Evolutionary conservation across 108 stramenopile species (phyloP).

Genomic region (Stephanodiscus minutulus): DNA sequence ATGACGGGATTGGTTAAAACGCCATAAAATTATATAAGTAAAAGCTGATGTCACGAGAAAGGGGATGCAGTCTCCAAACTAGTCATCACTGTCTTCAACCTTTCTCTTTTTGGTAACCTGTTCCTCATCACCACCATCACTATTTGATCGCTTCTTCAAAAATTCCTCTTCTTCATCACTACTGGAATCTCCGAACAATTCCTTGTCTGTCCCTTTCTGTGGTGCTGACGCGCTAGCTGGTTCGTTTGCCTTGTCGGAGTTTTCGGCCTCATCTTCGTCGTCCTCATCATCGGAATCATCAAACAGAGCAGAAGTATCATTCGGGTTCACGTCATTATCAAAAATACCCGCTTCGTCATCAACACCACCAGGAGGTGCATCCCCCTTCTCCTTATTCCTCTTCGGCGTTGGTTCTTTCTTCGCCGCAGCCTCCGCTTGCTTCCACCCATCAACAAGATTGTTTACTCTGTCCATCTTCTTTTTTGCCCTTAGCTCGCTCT

Average conservation of each 20-base stretch:
- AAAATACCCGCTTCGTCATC: conserved; percentile 58
- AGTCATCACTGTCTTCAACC: conserved; percentile 16
- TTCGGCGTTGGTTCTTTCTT: conserved; percentile 53
- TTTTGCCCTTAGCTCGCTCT: conserved; percentile 67
- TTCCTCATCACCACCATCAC: conserved; percentile 22
- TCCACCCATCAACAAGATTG: conserved; percentile 70
- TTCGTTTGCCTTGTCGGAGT: conserved; percentile 5
- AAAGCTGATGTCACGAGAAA: too few relatives aligned
- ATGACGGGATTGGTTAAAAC: background rate
- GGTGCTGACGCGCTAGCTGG: conserved; percentile 16
- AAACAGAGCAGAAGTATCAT: conserved; percentile 55
- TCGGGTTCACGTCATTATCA: conserved; percentile 46
- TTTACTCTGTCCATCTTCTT: conserved; percentile 70
- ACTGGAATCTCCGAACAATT: conserved; percentile 70
- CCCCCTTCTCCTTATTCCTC: conserved; percentile 47
- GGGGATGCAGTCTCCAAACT: background rate
- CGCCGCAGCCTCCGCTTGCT: conserved; percentile 55
- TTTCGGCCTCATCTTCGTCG: conserved; percentile 43
- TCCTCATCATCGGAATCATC: conserved; percentile 67
- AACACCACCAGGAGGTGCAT: conserved; percentile 43
- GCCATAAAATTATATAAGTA: background rate
- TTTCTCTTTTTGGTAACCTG: conserved; percentile 33
- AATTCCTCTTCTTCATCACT: conserved; percentile 25
- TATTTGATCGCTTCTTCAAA: conserved; percentile 20
- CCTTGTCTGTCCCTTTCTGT: conserved; percentile 57